Conservation (phyloP, 73 alveolate genomes). For the Paramecium octaurelia region DNA sequence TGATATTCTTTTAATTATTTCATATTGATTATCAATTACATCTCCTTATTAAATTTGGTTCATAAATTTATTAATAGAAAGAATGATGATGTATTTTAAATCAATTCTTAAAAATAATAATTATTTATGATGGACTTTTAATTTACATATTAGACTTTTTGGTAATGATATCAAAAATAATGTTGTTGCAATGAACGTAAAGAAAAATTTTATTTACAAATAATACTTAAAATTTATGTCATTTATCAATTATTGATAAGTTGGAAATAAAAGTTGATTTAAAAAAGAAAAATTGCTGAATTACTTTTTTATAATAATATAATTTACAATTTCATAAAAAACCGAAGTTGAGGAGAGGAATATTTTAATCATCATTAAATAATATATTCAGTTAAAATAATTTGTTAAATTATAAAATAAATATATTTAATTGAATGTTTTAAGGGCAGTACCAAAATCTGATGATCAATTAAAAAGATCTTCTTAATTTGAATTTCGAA, state of each 20-base stretch:
- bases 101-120: neutral
- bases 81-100: neutral
- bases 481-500: neutral
- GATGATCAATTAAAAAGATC: neutral
- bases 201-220: neutral
- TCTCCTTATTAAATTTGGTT: conserved; percentile 23
- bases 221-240: neutral
- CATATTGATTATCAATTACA: neutral
- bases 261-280: neutral
- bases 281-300: neutral
- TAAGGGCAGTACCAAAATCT: neutral
- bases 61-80: neutral
- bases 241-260: neutral
- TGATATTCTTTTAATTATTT: neutral
- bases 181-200: neutral
- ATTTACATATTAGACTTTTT: neutral
- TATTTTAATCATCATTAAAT: neutral
- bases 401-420: neutral
- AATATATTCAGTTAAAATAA: neutral
- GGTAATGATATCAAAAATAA: neutral
- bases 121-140: neutral
- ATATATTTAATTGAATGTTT: neutral
- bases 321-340: neutral
- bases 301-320: neutral
- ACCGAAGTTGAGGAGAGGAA: neutral